Percentiles rank a stretch among this genome's conserved stretches.
Evolutionary conservation across 352 stramenopile species (phyloP).

Genomic region (Phytophthora brassicae): DNA sequence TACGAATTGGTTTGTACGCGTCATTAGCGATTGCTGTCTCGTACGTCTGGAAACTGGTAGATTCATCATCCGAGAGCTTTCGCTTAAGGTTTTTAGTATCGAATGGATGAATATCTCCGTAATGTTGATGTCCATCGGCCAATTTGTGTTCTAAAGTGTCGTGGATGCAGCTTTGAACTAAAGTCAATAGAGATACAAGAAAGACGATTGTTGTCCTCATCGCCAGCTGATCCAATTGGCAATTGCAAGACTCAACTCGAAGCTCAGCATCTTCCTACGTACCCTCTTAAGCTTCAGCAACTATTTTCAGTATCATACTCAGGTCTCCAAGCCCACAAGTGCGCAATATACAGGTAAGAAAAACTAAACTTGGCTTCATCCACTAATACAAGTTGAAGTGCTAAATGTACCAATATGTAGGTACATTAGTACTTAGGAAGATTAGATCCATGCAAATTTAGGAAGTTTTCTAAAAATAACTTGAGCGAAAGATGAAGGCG

Average conservation of each 20-base stretch:
- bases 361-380: too few relatives aligned
- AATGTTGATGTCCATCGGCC: constrained; percentile 23
- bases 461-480: background rate
- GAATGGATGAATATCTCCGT: constrained; percentile 32
- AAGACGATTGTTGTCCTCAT: constrained; percentile 5
- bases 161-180: constrained; percentile 31
- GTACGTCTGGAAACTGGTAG: constrained; percentile 43
- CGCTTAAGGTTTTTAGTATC: constrained; percentile 8
- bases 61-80: constrained; percentile 14
- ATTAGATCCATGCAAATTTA: too few relatives aligned
- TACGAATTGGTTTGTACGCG: constrained; percentile 61
- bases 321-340: constrained; percentile 12
- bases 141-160: constrained; percentile 34
- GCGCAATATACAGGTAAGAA: too few relatives aligned
- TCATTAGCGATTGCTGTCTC: constrained; percentile 24
- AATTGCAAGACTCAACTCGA: background rate
- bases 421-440: background rate
- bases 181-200: constrained; percentile 1
- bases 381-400: constrained; percentile 22
- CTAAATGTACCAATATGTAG: background rate
- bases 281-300: background rate
- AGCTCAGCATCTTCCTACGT: background rate
- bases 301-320: constrained; percentile 20
- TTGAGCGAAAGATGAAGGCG: constrained; percentile 76
- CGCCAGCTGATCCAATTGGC: background rate